Conservation (phyloP, 2,329 filamentous ascomycete species). For the Ophiostoma sp. region DNA sequence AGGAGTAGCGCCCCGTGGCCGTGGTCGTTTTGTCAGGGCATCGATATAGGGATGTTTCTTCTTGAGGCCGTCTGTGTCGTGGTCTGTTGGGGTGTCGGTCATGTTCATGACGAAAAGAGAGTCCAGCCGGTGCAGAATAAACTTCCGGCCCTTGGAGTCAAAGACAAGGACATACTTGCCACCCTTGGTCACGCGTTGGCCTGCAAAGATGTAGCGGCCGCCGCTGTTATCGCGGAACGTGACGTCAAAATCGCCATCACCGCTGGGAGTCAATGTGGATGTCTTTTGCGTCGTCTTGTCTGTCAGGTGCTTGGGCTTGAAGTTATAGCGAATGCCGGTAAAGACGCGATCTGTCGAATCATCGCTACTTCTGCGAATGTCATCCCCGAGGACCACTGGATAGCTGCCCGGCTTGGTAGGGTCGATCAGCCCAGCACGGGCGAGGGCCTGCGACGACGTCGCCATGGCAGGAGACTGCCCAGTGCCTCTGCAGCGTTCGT, state of each 20-base stretch:
- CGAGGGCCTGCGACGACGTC: conserved; percentile 26
- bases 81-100: conserved; percentile 60
- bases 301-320: conserved; percentile 52
- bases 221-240: conserved; percentile 47
- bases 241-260: conserved; percentile 52
- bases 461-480: conserved; percentile 22
- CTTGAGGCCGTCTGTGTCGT: conserved; percentile 57
- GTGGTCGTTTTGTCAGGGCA: conserved; percentile 24
- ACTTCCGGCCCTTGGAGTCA: conserved; percentile 66
- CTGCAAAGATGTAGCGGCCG: conserved; percentile 55
- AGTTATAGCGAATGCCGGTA: conserved; percentile 58
- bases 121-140: conserved; percentile 75
- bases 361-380: conserved; percentile 43
- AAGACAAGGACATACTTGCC: conserved; percentile 66
- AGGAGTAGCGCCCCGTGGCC: conserved; percentile 12
- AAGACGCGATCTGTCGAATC: conserved; percentile 43
- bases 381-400: conserved; percentile 59
- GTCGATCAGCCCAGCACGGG: conserved; percentile 43
- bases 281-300: conserved; percentile 41
- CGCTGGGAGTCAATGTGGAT: conserved; percentile 40
- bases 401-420: conserved; percentile 56
- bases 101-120: conserved; percentile 87
- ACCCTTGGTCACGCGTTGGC: conserved; percentile 51
- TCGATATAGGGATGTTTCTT: conserved; percentile 63
- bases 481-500: not conserved